Base-by-base conservation (phyloP, 352 stramenopile genomes). In the Pythium oligandrum region DNA sequence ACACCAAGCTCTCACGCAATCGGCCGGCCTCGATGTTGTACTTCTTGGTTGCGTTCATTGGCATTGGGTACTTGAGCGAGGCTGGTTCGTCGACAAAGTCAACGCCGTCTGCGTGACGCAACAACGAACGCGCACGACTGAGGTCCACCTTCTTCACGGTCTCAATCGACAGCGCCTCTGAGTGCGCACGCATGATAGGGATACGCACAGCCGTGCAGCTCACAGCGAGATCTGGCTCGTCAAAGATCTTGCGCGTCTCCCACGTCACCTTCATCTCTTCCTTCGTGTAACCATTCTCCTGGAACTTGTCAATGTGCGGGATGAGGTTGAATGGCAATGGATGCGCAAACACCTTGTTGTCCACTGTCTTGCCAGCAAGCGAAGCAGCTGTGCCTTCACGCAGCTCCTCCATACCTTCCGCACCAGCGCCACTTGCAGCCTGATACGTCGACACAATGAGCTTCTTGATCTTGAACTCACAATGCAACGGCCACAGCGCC, bases 261-360 rank as follows among this genome's bases (percentile, higher is more conserved):
- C 96, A 99, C 51, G 95, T 97, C 37, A 99, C 96, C 70, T 99
- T 99, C 96, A 99, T 99, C 81, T 99, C 96, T 70, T 99, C 96
- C 79, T 99, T 99, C 37, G 96, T 99, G 78, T 98, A 99, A 55
- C 94, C 90, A 68, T 99, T 99, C 7, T 96, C 84, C 75, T 99
- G 96, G 68, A 99, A 99, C 68, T 98, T 98, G 74, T 99, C 97
- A 72, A 99, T 99, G 71, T 99, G 97, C 40, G 97, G 97, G 70
- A 99, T 99, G 26, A 99, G 86, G 78, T 99, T 99, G 75, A 99
- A 99, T 11, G 96, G 91, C 49, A 99, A 69, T 46, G 96, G 95
- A 78, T 99, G 94, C 37, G 94, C 91, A 75, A 99, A 99, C 6
- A 98, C 79, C 63, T 96, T 95, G 71, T 98, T 86, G 38, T 78